Base-by-base conservation (phyloP, 805 yeast genomes). In the Peterozyma xylosa region DNA sequence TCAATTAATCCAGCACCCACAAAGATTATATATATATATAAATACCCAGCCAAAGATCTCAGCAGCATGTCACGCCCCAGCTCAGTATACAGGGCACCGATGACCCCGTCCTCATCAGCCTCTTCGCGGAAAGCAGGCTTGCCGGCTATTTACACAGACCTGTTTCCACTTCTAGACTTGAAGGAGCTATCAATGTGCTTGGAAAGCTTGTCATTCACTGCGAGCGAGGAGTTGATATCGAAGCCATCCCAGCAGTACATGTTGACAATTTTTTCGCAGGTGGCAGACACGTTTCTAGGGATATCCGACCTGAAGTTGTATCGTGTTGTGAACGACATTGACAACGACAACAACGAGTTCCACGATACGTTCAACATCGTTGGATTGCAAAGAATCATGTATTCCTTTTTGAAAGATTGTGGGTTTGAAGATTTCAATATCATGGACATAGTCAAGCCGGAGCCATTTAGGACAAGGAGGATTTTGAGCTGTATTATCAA, bases 401-500 rank as follows among this genome's bases (percentile, higher is more conserved):
- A 70, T 57, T 73, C 70, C 54, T 84, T 86, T 58, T 69, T 86
- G 50, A 70, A 71, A 38, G 80, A 74, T 46, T 81, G 91, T 56
- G 96, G 96, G 0, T 75, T 89, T 2, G 70, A 76, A 45, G 96
- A 89, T 59, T 85, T 88, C 55, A 74, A 80, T 37, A 67, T 88
- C 41, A 69, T 76, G 64, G 96, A 89, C 63, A 66, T 89, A 30
- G 68, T 76, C 46, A 79, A 78, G 50, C 96, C 96, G 0, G 96
- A 88, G n/a, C 67, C 85, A 0, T 62, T 59, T 34, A 67, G 95
- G 46, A 69, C 78, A 1, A 66, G 79, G 48, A 66, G 91, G 39
- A 69, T 87, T 16, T 60, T 88, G 27, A 86, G 95, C 57, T 93
- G 93, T 1, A 79, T 88, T 41, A 84, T 88, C 17, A 89, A 89